phyloP scores from a whole-genome alignment of 306 rosid genomes.

The Abrus pulchellus region DNA sequence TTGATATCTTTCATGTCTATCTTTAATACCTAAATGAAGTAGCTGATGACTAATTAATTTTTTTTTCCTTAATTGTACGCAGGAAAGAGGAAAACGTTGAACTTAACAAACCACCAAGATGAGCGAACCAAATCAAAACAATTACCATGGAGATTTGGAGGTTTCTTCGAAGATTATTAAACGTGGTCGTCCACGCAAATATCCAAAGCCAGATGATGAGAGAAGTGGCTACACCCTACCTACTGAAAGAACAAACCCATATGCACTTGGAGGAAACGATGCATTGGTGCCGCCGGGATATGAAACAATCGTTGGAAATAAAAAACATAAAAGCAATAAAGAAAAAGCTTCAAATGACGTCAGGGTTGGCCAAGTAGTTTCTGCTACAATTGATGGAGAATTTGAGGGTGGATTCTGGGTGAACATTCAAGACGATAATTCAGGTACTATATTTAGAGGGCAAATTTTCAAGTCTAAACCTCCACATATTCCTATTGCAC shows the following conservation, averaged over 20 bases:
- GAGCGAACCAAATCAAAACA: not conserved
- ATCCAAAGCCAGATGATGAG: conserved; percentile 53
- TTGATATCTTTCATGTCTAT: not conserved
- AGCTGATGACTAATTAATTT: not conserved
- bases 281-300: conserved; percentile 55
- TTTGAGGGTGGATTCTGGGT: no score
- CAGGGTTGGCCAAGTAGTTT: no score
- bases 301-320: not conserved
- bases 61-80: not conserved
- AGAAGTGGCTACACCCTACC: conserved; percentile 33
- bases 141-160: no score
- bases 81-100: not conserved
- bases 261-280: conserved; percentile 42
- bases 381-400: no score
- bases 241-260: conserved; percentile 41
- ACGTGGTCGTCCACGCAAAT: conserved; percentile 39
- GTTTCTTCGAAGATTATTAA: no score
- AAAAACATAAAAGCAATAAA: no score
- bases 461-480: no score
- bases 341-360: not conserved
- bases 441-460: no score
- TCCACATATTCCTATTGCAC: no score
- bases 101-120: no score
- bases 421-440: no score
- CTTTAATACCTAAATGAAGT: not conserved